A percentile compares a stretch with the other conserved stretches of the same genome.
Evolutionary conservation across 2,329 filamentous ascomycete genomes (phyloP).

Genomic region (Claviceps fusiformis): DNA sequence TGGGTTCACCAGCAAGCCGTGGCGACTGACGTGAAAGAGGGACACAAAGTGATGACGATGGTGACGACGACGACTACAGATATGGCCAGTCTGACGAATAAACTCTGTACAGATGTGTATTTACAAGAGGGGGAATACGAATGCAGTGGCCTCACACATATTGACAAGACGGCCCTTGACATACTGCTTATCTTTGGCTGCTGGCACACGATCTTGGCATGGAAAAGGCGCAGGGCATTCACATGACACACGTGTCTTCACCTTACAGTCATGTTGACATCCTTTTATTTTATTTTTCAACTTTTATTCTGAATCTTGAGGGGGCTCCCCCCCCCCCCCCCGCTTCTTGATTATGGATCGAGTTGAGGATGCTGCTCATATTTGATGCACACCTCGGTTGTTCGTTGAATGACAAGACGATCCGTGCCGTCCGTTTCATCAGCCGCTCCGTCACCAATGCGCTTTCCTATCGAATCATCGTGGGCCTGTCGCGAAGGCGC

Average conservation of each 20-base stretch:
- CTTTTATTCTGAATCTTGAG: no score
- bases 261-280: background rate
- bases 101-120: background rate
- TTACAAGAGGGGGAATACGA: background rate
- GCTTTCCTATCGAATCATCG: background rate
- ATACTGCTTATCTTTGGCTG: background rate
- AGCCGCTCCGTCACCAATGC: background rate
- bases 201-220: background rate
- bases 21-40: background rate
- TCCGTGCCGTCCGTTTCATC: background rate
- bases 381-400: conserved; percentile 2
- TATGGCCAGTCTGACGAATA: background rate
- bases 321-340: no score
- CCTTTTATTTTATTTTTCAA: background rate
- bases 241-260: background rate
- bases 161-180: background rate
- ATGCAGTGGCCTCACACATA: background rate
- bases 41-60: background rate
- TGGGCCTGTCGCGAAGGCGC: background rate
- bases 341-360: background rate
- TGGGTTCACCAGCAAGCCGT: background rate
- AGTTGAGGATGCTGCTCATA: background rate
- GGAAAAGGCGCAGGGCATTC: background rate
- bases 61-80: background rate
- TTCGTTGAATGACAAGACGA: conserved; percentile 3